Evolutionary conservation across 345 rosid genomes (phyloP), one percentile per base, ranked within the genome.

Genomic region (Trapa incisa): DNA sequence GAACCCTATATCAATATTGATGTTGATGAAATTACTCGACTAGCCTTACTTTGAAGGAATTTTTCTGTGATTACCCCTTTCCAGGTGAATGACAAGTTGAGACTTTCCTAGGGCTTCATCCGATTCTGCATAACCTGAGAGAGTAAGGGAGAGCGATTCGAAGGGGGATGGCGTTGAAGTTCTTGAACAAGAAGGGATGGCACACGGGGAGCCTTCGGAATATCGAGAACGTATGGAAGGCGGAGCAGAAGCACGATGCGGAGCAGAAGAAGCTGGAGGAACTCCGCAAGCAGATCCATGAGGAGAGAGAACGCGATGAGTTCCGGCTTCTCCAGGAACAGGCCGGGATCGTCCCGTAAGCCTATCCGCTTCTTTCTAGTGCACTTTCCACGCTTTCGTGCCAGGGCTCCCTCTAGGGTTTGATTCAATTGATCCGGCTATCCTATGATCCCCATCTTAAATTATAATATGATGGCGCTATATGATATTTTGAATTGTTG

Each of bases 161-260:
- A 58, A 42, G 17, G 32, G 43, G 13, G 5, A 37, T 92, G 98
- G 98, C 91, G 63, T 76, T 92, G 86, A 94, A 94, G 86, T 94
- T 94, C 81, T 68, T 91, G 84, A 94, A 91, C 89, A 89, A 94
- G 95, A 94, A 94, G 82, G 99, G 99, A 76, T 94, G 95, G 99
- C 99, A 91, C 74, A 87, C 97, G 41, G 99, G 99, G 41, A 94
- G 96, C 81, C 77, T 94, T 50, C 83, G 99, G 75, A 94, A 91
- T 84, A 83, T 91, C 60, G 99, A 94, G 79, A 94, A 79, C 78
- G 97, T 91, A n/a, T 94, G 96, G 99, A 91, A 91, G 73, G 99
- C 99, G n/a, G 97, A 94, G 80, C 99, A 91, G 80, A 94, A 94
- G 75, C 95, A 89, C 72, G 96, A 86, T 0, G 88, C 91, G 11